Evolutionary conservation across 306 rosid genomes (phyloP).

Genomic region (Prunus persica): Prunus_persica_NCBIv2 NC_034009.1:8733501-8734000

Average conservation of each 20-base stretch:
- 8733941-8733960: not conserved
- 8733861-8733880: not conserved
- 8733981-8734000: not conserved
- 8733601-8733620: not conserved
- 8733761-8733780: not conserved
- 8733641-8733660: not conserved
- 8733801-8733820: not conserved
- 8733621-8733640: not conserved
- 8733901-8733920: not conserved
- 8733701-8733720: not conserved
- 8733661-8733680: not conserved
- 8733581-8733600: no score
- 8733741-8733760: not conserved
- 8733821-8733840: not conserved
- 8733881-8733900: not conserved
- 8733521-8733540: no score
- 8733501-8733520: no score
- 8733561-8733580: not conserved
- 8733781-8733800: not conserved
- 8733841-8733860: not conserved
- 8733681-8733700: not conserved
- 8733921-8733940: not conserved
- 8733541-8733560: not conserved
- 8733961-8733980: not conserved
- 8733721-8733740: not conserved